Conservation (phyloP, 2,329 filamentous ascomycete species). For the Penicillium frequentans region DNA sequence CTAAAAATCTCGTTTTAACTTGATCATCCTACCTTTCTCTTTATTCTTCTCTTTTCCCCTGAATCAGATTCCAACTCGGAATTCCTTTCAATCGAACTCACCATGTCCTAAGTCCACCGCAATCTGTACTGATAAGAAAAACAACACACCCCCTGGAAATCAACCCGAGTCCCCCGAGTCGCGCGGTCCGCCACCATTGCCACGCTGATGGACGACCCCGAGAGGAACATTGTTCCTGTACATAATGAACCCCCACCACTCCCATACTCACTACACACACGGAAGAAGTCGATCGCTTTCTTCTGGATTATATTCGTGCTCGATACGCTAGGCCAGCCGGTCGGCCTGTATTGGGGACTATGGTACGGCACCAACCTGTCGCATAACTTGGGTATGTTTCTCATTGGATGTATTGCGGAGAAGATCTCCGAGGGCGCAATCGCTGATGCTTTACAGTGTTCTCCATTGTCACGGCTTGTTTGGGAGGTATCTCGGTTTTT, state of each 20-base stretch:
- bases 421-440: background rate
- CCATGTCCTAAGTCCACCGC: constrained; percentile 9
- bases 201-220: constrained; percentile 32
- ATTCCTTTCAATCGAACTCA: background rate
- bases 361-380: constrained; percentile 58
- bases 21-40: background rate
- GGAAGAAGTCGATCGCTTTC: constrained; percentile 57
- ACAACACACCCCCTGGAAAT: background rate
- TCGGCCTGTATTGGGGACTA: constrained; percentile 61
- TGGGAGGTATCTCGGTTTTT: constrained; percentile 44
- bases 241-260: constrained; percentile 48
- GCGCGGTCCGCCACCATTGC: constrained; percentile 15
- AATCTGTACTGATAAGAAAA: background rate
- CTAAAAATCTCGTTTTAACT: constrained; percentile 6
- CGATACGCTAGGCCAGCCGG: constrained; percentile 59
- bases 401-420: background rate
- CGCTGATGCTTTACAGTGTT: constrained; percentile 33
- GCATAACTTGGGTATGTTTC: constrained; percentile 39
- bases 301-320: constrained; percentile 62
- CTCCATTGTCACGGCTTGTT: constrained; percentile 41
- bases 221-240: constrained; percentile 24
- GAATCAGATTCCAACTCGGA: background rate
- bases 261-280: constrained; percentile 55
- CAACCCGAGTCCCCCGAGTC: background rate
- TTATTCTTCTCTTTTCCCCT: background rate